Conservation (phyloP, 371 early-diverging fungal species). For the Actinomortierella wolfii region DNA sequence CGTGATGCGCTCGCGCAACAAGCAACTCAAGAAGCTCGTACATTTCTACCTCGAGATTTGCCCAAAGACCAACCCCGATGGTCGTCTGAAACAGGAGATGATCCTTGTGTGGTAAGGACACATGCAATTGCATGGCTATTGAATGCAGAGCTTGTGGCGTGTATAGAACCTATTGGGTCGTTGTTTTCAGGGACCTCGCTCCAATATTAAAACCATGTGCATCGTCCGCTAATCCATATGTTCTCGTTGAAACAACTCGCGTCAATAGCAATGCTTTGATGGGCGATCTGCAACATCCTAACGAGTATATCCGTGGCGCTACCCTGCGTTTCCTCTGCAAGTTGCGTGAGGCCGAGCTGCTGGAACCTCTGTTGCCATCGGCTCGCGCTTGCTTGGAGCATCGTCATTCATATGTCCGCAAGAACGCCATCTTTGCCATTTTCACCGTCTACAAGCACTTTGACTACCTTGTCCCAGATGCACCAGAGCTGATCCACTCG, state of each 20-base stretch:
- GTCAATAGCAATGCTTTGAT: slow-evolving; percentile 86
- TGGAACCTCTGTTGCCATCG: slow-evolving; percentile 94
- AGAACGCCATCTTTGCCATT: slow-evolving; percentile 96
- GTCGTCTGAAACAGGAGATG: slow-evolving; percentile 95
- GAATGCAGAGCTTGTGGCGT: no score
- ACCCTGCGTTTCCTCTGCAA: slow-evolving; percentile 96
- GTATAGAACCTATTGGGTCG: no score
- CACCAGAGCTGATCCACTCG: slow-evolving; percentile 85
- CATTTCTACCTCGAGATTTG: slow-evolving; percentile 97
- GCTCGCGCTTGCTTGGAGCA: slow-evolving; percentile 88
- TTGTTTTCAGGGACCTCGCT: no score
- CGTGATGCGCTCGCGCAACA: slow-evolving; percentile 90
- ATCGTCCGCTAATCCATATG: no score
- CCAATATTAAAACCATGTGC: no score
- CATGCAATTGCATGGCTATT: neutral
- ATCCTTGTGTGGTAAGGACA: slow-evolving; percentile 87
- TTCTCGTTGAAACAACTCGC: neutral
- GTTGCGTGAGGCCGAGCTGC: slow-evolving; percentile 89
- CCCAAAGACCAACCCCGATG: slow-evolving; percentile 90
- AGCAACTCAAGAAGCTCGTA: slow-evolving; percentile 94
- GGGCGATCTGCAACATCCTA: slow-evolving; percentile 98
- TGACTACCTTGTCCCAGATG: slow-evolving; percentile 94
- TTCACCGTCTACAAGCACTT: slow-evolving; percentile 84
- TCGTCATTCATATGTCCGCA: slow-evolving; percentile 96
- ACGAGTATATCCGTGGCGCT: slow-evolving; percentile 98